phyloP scores from a whole-genome alignment of 345 rosid species.

The Eucalyptus lansdowneana region DNA sequence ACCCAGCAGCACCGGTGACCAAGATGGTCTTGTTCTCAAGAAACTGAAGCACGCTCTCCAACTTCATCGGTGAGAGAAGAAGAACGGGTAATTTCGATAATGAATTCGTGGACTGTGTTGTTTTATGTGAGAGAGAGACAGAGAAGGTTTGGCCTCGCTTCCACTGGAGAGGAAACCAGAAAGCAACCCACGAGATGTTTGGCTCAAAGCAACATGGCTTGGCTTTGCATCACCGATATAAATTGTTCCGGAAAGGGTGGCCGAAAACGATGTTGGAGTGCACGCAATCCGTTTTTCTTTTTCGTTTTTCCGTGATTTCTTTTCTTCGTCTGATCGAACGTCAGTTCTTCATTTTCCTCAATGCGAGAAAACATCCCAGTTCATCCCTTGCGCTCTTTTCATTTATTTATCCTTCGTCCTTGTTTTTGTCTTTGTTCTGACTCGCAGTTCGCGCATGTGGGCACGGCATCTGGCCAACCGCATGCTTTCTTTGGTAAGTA shows the following conservation, averaged over 20 bases:
- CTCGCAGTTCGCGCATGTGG: not conserved
- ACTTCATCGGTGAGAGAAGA: slow-evolving; percentile 1
- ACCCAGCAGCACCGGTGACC: slow-evolving; percentile 34
- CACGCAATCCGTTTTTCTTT: not conserved
- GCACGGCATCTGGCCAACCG: not conserved
- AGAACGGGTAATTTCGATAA: not conserved
- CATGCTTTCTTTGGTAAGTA: not conserved
- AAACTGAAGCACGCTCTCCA: slow-evolving; percentile 5
- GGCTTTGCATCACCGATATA: not conserved
- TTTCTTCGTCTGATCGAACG: not conserved
- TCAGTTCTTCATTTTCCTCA: not conserved
- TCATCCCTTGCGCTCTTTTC: not conserved
- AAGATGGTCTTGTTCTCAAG: slow-evolving; percentile 22
- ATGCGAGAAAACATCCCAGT: not conserved
- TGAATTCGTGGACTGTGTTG: not conserved
- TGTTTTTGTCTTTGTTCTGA: not conserved
- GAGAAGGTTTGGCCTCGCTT: not conserved
- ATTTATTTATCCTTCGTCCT: not conserved
- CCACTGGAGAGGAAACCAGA: not conserved
- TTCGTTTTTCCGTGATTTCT: not conserved
- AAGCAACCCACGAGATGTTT: not conserved
- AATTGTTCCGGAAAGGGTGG: not conserved
- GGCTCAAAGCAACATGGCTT: not conserved
- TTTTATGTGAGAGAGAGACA: not conserved
- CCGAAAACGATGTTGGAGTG: not conserved